Evolutionary conservation across 169 alveolate species (phyloP).

Genomic region (Theileria annulata): DNA sequence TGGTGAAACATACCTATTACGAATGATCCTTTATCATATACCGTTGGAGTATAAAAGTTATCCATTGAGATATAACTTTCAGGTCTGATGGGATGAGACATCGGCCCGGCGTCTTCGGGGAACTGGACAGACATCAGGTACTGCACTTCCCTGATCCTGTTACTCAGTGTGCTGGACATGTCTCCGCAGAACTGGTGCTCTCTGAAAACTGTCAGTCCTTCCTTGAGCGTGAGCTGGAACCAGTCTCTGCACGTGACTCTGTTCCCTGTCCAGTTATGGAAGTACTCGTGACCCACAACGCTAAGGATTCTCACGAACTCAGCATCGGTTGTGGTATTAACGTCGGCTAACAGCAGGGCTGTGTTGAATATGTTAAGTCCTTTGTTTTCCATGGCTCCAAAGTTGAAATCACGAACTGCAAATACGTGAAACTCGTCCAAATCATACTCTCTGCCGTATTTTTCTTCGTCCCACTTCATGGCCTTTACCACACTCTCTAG

Average conservation of each 20-base stretch:
- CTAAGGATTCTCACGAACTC: constrained; percentile 84
- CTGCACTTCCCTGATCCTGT: constrained; percentile 84
- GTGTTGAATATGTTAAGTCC: constrained; percentile 90
- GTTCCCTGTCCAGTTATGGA: constrained; percentile 93
- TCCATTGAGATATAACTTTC: constrained; percentile 88
- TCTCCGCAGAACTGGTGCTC: constrained; percentile 85
- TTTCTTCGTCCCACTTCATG: constrained; percentile 92
- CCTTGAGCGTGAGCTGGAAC: constrained; percentile 92
- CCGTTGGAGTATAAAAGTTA: constrained; percentile 91
- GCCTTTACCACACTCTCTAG: constrained; percentile 84
- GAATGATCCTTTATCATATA: constrained; percentile 92
- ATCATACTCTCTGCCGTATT: constrained; percentile 89
- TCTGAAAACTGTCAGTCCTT: constrained; percentile 91
- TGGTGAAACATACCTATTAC: constrained; percentile 69
- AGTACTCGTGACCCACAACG: constrained; percentile 91
- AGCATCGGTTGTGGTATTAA: constrained; percentile 83
- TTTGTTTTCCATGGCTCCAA: constrained; percentile 94
- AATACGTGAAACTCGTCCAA: constrained; percentile 86
- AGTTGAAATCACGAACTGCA: constrained; percentile 87
- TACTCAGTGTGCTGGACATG: constrained; percentile 77
- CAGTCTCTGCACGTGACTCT: constrained; percentile 92
- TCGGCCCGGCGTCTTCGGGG: constrained; percentile 89
- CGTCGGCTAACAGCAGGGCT: constrained; percentile 84
- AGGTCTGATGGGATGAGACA: constrained; percentile 93
- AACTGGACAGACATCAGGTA: constrained; percentile 81